Evolutionary conservation across 306 rosid genomes (phyloP).

Genomic region (Alnus glutinosa): DNA sequence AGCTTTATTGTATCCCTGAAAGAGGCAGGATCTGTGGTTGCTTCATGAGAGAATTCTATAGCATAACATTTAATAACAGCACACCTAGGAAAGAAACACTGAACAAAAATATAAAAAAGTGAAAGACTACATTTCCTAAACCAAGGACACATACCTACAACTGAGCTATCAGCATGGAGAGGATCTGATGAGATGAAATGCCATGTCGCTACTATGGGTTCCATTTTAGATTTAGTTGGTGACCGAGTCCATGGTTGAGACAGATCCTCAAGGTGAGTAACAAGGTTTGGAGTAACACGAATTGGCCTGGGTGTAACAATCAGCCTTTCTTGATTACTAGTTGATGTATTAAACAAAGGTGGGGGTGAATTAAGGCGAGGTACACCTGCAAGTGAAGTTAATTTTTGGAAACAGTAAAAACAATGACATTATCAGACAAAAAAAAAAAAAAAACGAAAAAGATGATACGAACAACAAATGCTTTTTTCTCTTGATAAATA

Average conservation of each 20-base stretch:
- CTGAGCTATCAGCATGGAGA: slow-evolving; percentile 50
- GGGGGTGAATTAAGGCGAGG: slow-evolving; percentile 99
- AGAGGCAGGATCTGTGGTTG: slow-evolving; percentile 99
- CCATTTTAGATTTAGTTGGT: slow-evolving; percentile 85
- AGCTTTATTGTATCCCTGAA: slow-evolving; percentile 85
- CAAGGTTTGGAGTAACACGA: slow-evolving; percentile 70
- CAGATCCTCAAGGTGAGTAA: slow-evolving; percentile 77
- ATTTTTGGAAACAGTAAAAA: slow-evolving; percentile 16
- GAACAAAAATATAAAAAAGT: slow-evolving; percentile 18
- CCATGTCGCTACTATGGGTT: slow-evolving; percentile 90
- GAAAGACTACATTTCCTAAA: slow-evolving; percentile 30
- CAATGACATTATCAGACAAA: not conserved
- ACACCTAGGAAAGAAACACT: slow-evolving; percentile 23
- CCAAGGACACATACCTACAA: slow-evolving; percentile 64
- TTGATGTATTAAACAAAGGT: slow-evolving; percentile 58
- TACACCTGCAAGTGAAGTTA: slow-evolving; percentile 67
- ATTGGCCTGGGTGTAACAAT: slow-evolving; percentile 90
- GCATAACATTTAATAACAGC: slow-evolving; percentile 30
- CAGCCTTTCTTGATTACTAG: slow-evolving; percentile 62
- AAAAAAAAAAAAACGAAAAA: not conserved
- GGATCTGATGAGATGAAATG: slow-evolving; percentile 66
- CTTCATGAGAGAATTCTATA: slow-evolving; percentile 83
- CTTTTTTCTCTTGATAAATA: slow-evolving; percentile 25
- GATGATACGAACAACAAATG: not conserved
- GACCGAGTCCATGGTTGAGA: slow-evolving; percentile 99